Evolutionary conservation across 768 basidiomycete species (phyloP).

Genomic region (Amanita exitialis): DNA sequence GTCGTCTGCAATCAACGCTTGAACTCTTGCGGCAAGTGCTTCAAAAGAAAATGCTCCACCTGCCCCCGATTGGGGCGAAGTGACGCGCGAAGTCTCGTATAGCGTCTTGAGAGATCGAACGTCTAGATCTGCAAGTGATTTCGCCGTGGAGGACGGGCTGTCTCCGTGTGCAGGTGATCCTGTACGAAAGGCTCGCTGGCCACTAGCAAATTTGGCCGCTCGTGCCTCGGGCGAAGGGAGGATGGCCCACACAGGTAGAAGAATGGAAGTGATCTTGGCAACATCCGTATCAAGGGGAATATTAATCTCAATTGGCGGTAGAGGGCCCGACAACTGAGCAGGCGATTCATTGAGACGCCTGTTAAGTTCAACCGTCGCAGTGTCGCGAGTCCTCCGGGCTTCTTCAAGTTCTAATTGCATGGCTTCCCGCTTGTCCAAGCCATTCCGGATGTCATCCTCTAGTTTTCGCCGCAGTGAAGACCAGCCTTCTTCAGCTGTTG

Average conservation of each 20-base stretch:
- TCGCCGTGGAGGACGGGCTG: constrained; percentile 12
- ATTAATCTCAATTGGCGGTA: constrained; percentile 18
- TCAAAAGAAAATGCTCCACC: constrained; percentile 57
- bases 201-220: constrained; percentile 43
- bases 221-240: constrained; percentile 83
- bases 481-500: constrained; percentile 37
- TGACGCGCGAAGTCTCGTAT: constrained; percentile 35
- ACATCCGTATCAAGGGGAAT: constrained; percentile 29
- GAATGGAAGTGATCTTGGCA: constrained; percentile 44
- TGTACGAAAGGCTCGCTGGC: constrained; percentile 36
- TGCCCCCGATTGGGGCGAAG: constrained; percentile 15
- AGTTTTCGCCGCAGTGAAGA: constrained; percentile 31
- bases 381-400: constrained; percentile 39
- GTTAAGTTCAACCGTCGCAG: constrained; percentile 5
- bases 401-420: constrained; percentile 45
- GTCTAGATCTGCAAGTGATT: constrained; percentile 76
- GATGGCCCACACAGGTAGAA: constrained; percentile 69
- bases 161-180: constrained; percentile 30
- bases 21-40: constrained; percentile 67
- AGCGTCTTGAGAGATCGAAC: constrained; percentile 78
- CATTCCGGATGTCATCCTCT: constrained; percentile 38
- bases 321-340: constrained; percentile 11
- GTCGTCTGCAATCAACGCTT: constrained; percentile 77
- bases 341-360: not conserved
- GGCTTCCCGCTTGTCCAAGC: constrained; percentile 35